A percentile compares a stretch with the other conserved stretches of the same genome.
Evolutionary conservation across 208 protist genomes (phyloP).

Genomic region (Acanthamoeba healyi): DNA sequence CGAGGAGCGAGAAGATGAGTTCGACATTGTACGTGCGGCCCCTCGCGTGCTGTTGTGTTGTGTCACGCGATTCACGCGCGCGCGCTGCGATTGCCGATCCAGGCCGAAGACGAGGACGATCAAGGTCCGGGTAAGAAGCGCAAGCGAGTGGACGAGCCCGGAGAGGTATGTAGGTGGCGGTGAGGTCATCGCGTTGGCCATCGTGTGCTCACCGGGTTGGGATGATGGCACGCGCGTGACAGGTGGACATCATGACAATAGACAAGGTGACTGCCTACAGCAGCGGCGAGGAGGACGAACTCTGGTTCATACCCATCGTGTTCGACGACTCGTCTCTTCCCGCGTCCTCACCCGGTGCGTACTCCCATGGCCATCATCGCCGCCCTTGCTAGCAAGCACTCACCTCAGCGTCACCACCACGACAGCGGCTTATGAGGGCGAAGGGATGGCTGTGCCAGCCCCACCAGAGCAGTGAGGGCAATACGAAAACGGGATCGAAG

Average conservation of each 20-base stretch:
- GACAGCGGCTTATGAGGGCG: neutral
- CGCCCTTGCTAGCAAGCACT: neutral
- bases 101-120: slow-evolving; percentile 56
- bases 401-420: too few species aligned
- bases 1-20: slow-evolving; percentile 87
- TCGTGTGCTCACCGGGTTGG: too few species aligned
- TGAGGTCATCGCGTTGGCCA: too few species aligned
- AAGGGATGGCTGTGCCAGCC: neutral
- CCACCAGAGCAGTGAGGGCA: too few species aligned
- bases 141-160: slow-evolving; percentile 36
- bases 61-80: neutral
- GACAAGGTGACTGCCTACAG: slow-evolving; percentile 63
- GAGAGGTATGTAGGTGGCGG: neutral
- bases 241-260: slow-evolving; percentile 60
- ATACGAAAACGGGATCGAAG: too few species aligned
- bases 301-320: slow-evolving; percentile 65
- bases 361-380: too few species aligned
- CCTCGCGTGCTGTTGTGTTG: neutral
- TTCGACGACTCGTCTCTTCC: neutral
- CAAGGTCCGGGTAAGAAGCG: neutral
- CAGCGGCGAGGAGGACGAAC: slow-evolving; percentile 63
- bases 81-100: neutral
- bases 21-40: slow-evolving; percentile 74
- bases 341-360: neutral
- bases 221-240: too few species aligned